Evolutionary conservation across 208 protist genomes (phyloP).

Genomic region (Acanthamoeba rhysodes): DNA sequence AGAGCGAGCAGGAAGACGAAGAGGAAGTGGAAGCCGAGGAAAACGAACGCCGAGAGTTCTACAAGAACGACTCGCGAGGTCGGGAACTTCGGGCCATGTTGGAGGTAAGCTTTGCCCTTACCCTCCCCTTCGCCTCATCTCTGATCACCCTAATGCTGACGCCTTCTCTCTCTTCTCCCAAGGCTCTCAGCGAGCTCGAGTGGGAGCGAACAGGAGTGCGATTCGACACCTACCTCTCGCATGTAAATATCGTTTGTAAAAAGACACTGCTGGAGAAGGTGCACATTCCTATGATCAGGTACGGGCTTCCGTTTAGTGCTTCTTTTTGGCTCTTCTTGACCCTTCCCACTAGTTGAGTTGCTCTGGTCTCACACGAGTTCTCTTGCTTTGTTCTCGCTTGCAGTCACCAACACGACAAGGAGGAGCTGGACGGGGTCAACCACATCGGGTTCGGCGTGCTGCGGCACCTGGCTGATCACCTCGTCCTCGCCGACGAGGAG

Average conservation of each 20-base stretch:
- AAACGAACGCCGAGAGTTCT: neutral
- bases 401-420: neutral
- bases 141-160: neutral
- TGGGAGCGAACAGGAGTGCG: conserved; percentile 1
- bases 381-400: neutral
- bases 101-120: neutral
- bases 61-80: conserved; percentile 6
- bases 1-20: neutral
- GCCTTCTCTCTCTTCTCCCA: too few species aligned
- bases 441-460: conserved; percentile 27
- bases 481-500: neutral
- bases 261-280: conserved; percentile 15
- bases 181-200: conserved; percentile 19
- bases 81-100: neutral
- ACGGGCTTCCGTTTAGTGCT: too few species aligned
- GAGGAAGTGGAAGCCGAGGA: neutral
- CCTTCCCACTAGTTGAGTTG: neutral
- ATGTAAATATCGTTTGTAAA: conserved; percentile 60
- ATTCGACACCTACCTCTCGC: conserved; percentile 14
- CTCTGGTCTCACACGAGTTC: too few species aligned
- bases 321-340: too few species aligned
- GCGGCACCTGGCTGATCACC: neutral
- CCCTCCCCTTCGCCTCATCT: neutral
- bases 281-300: neutral
- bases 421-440: neutral